These are phyloP conservation scores for Vigna nakashimae DNA, from an alignment of 306 rosid genomes.

Conservation along the genomic window DNA sequence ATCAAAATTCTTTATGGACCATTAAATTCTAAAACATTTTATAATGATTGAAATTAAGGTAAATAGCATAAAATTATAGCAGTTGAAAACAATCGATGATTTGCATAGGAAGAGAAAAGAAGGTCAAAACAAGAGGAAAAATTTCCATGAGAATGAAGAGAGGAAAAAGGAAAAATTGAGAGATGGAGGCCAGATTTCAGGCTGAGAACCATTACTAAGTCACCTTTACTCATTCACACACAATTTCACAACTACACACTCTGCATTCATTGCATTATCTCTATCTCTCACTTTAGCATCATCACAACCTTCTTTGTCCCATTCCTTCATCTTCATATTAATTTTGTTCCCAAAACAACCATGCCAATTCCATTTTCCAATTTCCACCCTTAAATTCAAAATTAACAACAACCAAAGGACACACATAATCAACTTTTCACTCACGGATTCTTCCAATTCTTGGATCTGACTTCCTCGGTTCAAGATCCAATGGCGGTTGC, in stretches of 20 bases:
- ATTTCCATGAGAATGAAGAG: neutral
- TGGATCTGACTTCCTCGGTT: conserved; percentile 43
- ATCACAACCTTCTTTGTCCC: conserved; percentile 9
- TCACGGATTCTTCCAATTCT: conserved; percentile 16
- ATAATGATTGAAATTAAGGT: neutral
- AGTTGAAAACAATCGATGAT: neutral
- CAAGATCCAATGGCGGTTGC: conserved; percentile 85
- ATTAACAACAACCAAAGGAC: neutral
- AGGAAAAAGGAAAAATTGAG: neutral
- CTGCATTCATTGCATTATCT: conserved; percentile 30
- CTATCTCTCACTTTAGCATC: neutral
- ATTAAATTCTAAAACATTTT: too few relatives aligned
- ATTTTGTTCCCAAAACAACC: neutral
- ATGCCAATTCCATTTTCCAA: conserved; percentile 35
- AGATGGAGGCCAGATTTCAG: conserved; percentile 23
- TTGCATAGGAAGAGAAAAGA: neutral
- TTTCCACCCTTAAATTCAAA: neutral
- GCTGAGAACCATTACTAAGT: conserved; percentile 24
- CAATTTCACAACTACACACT: conserved; percentile 3
- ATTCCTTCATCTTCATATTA: neutral
- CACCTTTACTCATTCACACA: conserved; percentile 4
- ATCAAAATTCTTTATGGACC: too few relatives aligned
- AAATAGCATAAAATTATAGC: too few relatives aligned
- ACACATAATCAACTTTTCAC: neutral
- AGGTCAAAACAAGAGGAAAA: neutral